phyloP scores from a whole-genome alignment of 345 rosid genomes.

The Microthlaspi erraticum region DNA sequence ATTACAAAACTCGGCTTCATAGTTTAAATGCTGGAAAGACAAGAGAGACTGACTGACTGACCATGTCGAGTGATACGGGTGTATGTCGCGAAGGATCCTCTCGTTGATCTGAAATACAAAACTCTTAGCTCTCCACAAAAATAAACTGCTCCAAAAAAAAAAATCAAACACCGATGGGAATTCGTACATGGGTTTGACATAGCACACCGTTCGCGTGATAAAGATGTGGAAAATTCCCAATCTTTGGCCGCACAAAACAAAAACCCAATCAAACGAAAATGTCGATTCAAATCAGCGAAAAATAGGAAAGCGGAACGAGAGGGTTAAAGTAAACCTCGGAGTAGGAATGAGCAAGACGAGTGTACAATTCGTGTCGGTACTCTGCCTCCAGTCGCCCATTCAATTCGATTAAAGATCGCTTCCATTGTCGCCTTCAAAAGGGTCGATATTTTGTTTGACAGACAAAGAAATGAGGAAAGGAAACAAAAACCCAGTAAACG shows the following conservation, averaged over 20 bases:
- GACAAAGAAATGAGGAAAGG: neutral
- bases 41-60: constrained; percentile 38
- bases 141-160: neutral
- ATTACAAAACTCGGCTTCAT: neutral
- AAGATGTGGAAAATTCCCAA: constrained; percentile 66
- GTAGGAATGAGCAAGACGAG: constrained; percentile 67
- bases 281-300: neutral
- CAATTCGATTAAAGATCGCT: constrained; percentile 63
- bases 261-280: neutral
- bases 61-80: neutral
- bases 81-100: neutral
- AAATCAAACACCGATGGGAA: neutral
- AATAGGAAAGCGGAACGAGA: neutral
- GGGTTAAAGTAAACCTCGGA: constrained; percentile 53
- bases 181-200: constrained; percentile 64
- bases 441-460: neutral
- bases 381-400: constrained; percentile 57
- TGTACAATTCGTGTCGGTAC: constrained; percentile 59
- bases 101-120: constrained; percentile 45
- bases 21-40: neutral
- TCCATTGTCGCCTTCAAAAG: constrained; percentile 54
- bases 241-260: constrained; percentile 43
- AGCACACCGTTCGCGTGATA: constrained; percentile 59
- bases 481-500: neutral
- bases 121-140: constrained; percentile 8